Base-by-base conservation (phyloP, 805 yeast genomes). In the Suhomyces sp. region DNA sequence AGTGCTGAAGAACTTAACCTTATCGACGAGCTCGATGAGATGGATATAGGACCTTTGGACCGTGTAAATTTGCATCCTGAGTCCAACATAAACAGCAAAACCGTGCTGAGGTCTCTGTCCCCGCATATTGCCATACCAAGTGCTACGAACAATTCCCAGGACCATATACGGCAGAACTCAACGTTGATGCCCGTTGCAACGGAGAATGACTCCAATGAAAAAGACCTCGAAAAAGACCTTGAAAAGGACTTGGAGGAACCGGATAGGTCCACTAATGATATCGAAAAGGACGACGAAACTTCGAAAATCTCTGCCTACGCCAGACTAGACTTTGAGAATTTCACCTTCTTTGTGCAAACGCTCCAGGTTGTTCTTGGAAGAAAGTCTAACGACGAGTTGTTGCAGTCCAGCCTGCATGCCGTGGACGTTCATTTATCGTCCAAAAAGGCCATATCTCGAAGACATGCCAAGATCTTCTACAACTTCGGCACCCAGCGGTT, bases 401-500 rank as follows among this genome's bases (percentile, higher is more conserved):
- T 68, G 24, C 93, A 86, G 60, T 82, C 85, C 50, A 86, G 86
- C 57, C 82, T 77, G 49, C 86, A 87, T 60, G 80, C 88, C 4
- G 89, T 93, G 9, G 99, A 93, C 71, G 97, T 94, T 43, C 97
- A 94, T 72, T 71, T 94, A 43, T 96, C 97, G 8, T 83, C 89
- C 12, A 88, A 92, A 41, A 94, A 94, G 72, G 96, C 97, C 8
- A 90, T 94, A 15, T 90, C 97, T 5, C 75, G 99, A 64, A 78
- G 90, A 53, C 99, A 94, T 69, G 99, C 98, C 4, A 92, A 89
- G 69, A 93, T 94, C 13, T 93, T 92, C 66, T 94, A 93, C 73
- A 94, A 94, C 66, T 94, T 94, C 69, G 98, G 97, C 3, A 91
- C 96, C 3, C 98, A 93, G 65, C 73, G 96, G 57, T 94, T 94